A percentile compares a stretch with the other conserved stretches of the same genome.
phyloP scores from a whole-genome alignment of 306 rosid genomes.

The Pyrus pyrifolia region DNA sequence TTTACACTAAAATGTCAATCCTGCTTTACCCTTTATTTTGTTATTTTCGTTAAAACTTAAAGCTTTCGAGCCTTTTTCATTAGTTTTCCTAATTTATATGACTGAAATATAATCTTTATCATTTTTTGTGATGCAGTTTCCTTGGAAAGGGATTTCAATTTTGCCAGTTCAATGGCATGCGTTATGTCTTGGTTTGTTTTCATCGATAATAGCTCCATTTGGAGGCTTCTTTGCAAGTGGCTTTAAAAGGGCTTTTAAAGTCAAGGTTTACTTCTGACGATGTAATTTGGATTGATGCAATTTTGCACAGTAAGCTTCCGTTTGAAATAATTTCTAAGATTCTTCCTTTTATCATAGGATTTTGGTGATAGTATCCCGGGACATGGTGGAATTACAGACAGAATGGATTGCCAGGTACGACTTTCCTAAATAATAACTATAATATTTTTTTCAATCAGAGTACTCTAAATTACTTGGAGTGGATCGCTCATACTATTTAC shows the following conservation, averaged over 20 bases:
- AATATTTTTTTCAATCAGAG: not conserved
- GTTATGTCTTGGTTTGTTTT: conserved; percentile 79
- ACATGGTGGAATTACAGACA: conserved; percentile 96
- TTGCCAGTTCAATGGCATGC: conserved; percentile 95
- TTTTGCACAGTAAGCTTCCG: not conserved
- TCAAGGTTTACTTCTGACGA: conserved; percentile 52
- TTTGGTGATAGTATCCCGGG: conserved; percentile 99
- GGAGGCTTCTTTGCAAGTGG: conserved; percentile 99
- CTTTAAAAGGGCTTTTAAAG: conserved; percentile 93
- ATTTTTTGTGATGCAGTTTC: conserved; percentile 43
- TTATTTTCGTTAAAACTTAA: too few relatives aligned
- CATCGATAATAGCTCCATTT: conserved; percentile 94
- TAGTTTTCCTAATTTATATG: too few relatives aligned
- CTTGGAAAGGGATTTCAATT: conserved; percentile 74
- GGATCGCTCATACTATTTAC: not conserved
- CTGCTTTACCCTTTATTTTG: too few relatives aligned
- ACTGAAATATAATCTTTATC: not conserved
- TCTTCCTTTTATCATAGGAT: conserved; percentile 49
- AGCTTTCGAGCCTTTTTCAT: too few relatives aligned
- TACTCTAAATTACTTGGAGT: not conserved
- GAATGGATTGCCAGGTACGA: conserved; percentile 99
- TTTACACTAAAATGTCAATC: too few relatives aligned
- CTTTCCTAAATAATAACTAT: not conserved
- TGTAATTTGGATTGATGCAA: not conserved
- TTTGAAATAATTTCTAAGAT: conserved; percentile 6